Evolutionary conservation across 2,329 filamentous ascomycete species (phyloP), one percentile per base, ranked within the genome.

Genomic region (Pseudogymnoascus verrucosus): DNA sequence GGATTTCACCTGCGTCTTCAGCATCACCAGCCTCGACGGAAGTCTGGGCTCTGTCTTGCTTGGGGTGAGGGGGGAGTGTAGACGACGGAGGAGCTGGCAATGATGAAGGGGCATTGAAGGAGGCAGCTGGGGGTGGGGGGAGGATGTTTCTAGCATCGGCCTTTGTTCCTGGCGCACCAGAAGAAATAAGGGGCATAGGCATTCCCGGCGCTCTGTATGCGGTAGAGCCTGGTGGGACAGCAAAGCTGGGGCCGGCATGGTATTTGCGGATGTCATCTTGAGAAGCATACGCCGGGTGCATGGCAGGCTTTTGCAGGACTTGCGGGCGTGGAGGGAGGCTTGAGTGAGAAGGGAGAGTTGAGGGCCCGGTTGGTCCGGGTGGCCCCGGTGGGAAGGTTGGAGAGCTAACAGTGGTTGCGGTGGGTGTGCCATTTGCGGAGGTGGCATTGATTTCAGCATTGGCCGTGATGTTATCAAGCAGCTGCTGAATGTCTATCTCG

Each of bases 391-490:
- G 64, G 63, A 68, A 64, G 42, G 54, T 61, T 62, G 63, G 61
- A 63, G 66, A 68, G 66, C 64, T 67, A 66, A 68, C 63, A 65
- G 62, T 61, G 61, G 67, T 62, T 64, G 65, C 63, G 42, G 62
- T 62, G 63, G 68, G 67, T 59, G 67, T 65, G 60, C 64, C 64
- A 62, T 61, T 44, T 34, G 62, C 21, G 34, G 64, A 63, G 31
- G 66, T 37, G 57, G 70, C 71, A 68, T 70, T 72, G 62, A 70
- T 72, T 64, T 73, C 72, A 62, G 72, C 73, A 70, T 73, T 75
- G 39, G 73, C 73, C 62, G 72, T 74, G 64, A 75, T 75, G 63
- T 73, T 74, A 67, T 75, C 73, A 65, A 75, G 66, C 62, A 75
- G 66, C 62, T 73, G 72, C 64, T 75, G 73, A 39, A 75, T 75